Evolutionary conservation across 73 alveolate genomes (phyloP), one percentile per base, ranked within the genome.

Genomic region (Paramecium caudatum): DNA sequence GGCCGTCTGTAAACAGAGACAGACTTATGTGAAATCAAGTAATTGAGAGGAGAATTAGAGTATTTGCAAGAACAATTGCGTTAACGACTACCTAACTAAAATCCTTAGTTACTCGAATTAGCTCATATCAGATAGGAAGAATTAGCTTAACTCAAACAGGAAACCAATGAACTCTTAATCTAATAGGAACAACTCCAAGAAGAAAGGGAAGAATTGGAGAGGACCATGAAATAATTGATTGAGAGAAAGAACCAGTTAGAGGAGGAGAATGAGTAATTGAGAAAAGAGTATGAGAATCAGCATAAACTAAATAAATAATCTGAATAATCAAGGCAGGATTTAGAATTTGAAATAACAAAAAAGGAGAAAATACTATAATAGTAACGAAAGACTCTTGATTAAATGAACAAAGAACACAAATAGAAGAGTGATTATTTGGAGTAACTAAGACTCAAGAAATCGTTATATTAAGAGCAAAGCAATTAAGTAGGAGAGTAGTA

Each of bases 291-390:
- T 21, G 80, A 55, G 23, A 55, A 55, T 37, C 43, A 55, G 23
- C 30, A 27, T 7, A 55, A 55, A 25, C 30, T 27, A 55, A 55
- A 55, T 27, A 55, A 55, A 27, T 37, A 55, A 5, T 43, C 30
- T 55, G 80, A 23, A 27, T 27, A 55, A 10, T 27, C 45, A 5
- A 55, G 80, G 30, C 30, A 55, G n/a, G 80, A 55, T 55, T 55
- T 55, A 7, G 80, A 55, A 55, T 55, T 55, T 55, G 80, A 55
- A 25, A 55, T 55, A 27, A 1, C 80, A 55, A 55, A 55, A 55
- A 55, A 55, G n/a, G 80, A 55, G 7, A 55, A 55, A 55, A 43
- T 55, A 4, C 10, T 55, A 27, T 7, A 27, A 23, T 10, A 55
- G 30, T 55, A 55, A 55, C 23, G 30, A 55, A 55, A 55, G 30